phyloP scores from a whole-genome alignment of 176 grass and related monocot species.

The Paspalum notatum region DNA sequence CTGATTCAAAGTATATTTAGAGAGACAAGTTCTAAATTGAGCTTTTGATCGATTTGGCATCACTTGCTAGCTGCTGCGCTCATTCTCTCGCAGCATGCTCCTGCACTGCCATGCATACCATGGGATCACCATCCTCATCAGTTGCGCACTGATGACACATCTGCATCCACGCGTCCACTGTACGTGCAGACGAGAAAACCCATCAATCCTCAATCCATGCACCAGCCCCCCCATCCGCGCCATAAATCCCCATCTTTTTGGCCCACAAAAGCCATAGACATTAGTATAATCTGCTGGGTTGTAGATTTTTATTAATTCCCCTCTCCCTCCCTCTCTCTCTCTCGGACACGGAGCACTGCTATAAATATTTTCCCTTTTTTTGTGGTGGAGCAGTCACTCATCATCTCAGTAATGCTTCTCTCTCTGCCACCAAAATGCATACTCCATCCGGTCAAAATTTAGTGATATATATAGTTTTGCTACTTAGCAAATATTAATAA shows the following conservation, averaged over 20 bases:
- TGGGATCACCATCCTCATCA: conserved; percentile 13
- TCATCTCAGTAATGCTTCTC: too few species aligned
- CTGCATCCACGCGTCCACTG: conserved; percentile 23
- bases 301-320: background rate
- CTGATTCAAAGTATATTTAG: too few species aligned
- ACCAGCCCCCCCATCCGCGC: background rate
- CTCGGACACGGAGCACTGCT: background rate
- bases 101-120: background rate
- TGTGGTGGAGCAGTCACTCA: too few species aligned
- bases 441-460: too few species aligned
- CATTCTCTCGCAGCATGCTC: background rate
- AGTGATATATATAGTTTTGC: too few species aligned
- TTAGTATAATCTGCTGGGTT: conserved; percentile 4
- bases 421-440: too few species aligned
- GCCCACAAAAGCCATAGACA: background rate
- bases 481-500: too few species aligned
- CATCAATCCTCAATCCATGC: conserved; percentile 13
- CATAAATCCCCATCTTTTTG: conserved; percentile 36
- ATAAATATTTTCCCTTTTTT: background rate
- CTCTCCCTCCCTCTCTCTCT: too few species aligned
- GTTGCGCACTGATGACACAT: conserved; percentile 17
- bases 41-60: background rate
- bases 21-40: background rate
- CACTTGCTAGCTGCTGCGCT: background rate
- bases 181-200: conserved; percentile 27